Percentiles rank a stretch among this genome's conserved stretches.
Conservation (phyloP, 805 yeast genomes). For the Debaryomyces castellii region DNA sequence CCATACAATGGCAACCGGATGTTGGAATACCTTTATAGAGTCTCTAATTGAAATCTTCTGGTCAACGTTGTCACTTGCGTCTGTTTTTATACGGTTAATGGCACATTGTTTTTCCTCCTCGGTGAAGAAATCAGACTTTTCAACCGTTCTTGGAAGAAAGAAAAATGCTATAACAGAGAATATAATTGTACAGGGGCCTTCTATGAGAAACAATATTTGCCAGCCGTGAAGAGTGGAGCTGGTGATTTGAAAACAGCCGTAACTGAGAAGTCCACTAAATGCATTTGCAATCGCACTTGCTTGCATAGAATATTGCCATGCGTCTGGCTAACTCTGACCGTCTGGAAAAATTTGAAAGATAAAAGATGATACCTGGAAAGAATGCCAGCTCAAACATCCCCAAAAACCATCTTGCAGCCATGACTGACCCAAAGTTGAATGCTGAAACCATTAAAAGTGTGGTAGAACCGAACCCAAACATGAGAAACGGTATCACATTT, state of each 20-base stretch:
- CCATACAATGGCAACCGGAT: constrained; percentile 47
- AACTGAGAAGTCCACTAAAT: constrained; percentile 36
- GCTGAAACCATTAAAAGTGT: constrained; percentile 38
- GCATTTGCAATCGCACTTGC: constrained; percentile 36
- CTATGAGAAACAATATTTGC: constrained; percentile 48
- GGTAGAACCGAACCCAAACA: constrained; percentile 45
- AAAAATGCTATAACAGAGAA: constrained; percentile 30
- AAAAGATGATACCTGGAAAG: constrained; percentile 39
- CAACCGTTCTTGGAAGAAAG: constrained; percentile 38
- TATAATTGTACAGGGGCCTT: constrained; percentile 41
- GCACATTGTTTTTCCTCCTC: constrained; percentile 42
- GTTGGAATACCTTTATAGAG: constrained; percentile 43
- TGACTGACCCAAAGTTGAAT: constrained; percentile 36
- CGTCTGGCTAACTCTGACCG: constrained; percentile 37
- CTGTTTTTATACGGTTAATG: constrained; percentile 39
- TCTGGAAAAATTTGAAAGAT: constrained; percentile 36
- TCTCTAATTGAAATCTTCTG: constrained; percentile 36
- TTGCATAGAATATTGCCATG: constrained; percentile 34
- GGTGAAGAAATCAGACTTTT: constrained; percentile 33
- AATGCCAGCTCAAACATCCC: constrained; percentile 38
- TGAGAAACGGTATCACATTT: constrained; percentile 42
- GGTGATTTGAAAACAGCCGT: constrained; percentile 40
- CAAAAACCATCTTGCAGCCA: constrained; percentile 37
- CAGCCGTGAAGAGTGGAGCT: constrained; percentile 40
- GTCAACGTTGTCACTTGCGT: constrained; percentile 42